These are phyloP conservation scores for Apophysomyces sp. DNA, from an alignment of 371 early-diverging fungal genomes.

Conservation along the genomic window DNA sequence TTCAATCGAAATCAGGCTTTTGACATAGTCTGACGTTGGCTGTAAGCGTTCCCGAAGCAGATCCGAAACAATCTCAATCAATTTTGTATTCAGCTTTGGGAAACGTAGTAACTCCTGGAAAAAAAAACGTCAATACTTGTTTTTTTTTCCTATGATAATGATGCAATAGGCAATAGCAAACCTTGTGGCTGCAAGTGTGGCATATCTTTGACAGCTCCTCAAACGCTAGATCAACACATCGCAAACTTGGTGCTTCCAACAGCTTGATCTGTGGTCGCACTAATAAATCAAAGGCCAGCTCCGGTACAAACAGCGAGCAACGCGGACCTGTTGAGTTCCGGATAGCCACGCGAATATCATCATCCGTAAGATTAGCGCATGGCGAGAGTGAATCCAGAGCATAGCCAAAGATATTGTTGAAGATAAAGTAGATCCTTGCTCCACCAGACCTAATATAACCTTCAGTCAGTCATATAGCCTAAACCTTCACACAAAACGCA, in stretches of 20 bases:
- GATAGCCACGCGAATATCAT: constrained; percentile 87
- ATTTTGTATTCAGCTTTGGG: constrained; percentile 79
- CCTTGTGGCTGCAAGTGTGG: constrained; percentile 81
- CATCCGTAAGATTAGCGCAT: constrained; percentile 72
- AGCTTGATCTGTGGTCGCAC: constrained; percentile 82
- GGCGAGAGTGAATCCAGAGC: constrained; percentile 78
- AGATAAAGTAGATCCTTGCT: constrained; percentile 88
- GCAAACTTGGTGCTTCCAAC: constrained; percentile 79
- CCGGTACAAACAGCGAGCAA: constrained; percentile 87
- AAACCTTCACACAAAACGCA: constrained; percentile 31
- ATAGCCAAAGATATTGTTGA: constrained; percentile 81
- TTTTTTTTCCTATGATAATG: neutral
- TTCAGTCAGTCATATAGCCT: no score
- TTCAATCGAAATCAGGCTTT: constrained; percentile 87
- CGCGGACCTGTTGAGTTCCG: constrained; percentile 90
- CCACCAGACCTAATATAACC: constrained; percentile 76
- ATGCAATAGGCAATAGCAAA: constrained; percentile 6
- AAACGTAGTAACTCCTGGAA: constrained; percentile 72
- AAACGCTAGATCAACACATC: constrained; percentile 85
- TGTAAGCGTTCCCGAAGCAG: constrained; percentile 79
- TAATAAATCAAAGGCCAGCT: constrained; percentile 86
- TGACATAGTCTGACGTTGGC: constrained; percentile 78
- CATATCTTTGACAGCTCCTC: constrained; percentile 88
- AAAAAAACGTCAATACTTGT: neutral
- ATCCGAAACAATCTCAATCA: constrained; percentile 80